A percentile compares a stretch with the other conserved stretches of the same genome.
Conservation (phyloP, 768 basidiomycete genomes). For the Boletus edulis region DNA sequence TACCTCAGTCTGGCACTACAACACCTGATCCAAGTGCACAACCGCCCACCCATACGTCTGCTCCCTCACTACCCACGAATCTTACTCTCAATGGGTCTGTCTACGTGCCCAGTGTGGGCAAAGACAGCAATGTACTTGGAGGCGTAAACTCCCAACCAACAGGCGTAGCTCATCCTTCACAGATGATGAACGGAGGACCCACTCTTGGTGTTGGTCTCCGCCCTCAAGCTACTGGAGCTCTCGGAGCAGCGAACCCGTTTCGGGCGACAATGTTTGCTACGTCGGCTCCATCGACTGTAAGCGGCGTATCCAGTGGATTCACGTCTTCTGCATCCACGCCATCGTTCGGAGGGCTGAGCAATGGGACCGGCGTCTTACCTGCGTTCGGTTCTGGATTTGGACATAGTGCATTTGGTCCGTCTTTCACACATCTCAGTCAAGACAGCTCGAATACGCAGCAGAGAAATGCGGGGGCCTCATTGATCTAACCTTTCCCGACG, state of each 20-base stretch:
- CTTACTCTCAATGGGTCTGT: conserved; percentile 10
- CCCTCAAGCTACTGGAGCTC: conserved; percentile 58
- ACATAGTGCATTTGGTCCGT: conserved; percentile 21
- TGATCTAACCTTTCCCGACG: conserved; percentile 41
- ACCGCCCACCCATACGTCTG: conserved; percentile 4
- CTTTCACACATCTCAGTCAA: conserved; percentile 20
- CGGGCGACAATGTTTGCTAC: conserved; percentile 56
- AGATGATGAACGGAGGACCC: conserved; percentile 15
- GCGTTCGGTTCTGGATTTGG: conserved; percentile 17
- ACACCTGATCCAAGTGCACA: conserved; percentile 39
- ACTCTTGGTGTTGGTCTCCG: conserved; percentile 48
- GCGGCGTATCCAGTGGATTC: conserved; percentile 5
- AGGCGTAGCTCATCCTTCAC: conserved; percentile 12
- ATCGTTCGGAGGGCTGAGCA: conserved; percentile 21
- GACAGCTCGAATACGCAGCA: conserved; percentile 31
- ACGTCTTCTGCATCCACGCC: conserved; percentile 27
- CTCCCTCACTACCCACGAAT: conserved; percentile 28
- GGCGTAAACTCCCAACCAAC: conserved; percentile 37
- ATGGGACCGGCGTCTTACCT: conserved; percentile 2
- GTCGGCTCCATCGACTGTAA: conserved; percentile 15
- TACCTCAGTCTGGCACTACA: conserved; percentile 55
- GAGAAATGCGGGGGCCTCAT: conserved; percentile 43
- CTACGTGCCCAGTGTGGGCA: conserved; percentile 5
- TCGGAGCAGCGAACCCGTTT: conserved; percentile 59
- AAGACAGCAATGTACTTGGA: conserved; percentile 21